phyloP scores from a whole-genome alignment of 192 early-diverging fungal species.

The Coemansia sp. region DNA sequence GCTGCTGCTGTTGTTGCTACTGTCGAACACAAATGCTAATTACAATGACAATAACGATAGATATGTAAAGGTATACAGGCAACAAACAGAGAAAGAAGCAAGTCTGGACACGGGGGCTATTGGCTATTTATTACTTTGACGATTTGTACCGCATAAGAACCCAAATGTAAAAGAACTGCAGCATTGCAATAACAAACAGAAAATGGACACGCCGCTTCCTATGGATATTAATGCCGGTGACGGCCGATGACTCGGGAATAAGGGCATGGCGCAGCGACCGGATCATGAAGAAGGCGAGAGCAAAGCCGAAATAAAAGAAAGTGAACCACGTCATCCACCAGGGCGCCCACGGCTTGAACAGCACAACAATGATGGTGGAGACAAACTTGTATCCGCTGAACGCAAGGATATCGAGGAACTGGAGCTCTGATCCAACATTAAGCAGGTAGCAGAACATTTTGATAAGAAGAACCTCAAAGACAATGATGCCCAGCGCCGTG shows the following conservation, averaged over 20 bases:
- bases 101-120: no score
- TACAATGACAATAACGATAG: no score
- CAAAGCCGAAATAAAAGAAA: conserved; percentile 74
- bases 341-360: conserved; percentile 53
- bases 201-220: conserved; percentile 85
- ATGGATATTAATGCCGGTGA: conserved; percentile 63
- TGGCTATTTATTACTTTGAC: neutral
- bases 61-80: no score
- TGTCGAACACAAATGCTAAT: no score
- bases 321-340: conserved; percentile 65
- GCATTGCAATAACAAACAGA: conserved; percentile 78
- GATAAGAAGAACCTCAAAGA: conserved; percentile 80
- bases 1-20: no score
- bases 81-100: no score
- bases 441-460: conserved; percentile 86
- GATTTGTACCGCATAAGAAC: conserved; percentile 65
- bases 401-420: conserved; percentile 81
- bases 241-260: conserved; percentile 66
- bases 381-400: conserved; percentile 98
- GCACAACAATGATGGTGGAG: conserved; percentile 60
- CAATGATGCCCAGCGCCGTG: conserved; percentile 74
- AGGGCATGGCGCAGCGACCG: conserved; percentile 74
- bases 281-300: conserved; percentile 86
- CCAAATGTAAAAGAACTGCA: conserved; percentile 82
- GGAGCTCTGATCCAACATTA: conserved; percentile 78